phyloP scores from a whole-genome alignment of 495 filamentous ascomycete genomes.

The Chlorociboria aeruginascens region DNA sequence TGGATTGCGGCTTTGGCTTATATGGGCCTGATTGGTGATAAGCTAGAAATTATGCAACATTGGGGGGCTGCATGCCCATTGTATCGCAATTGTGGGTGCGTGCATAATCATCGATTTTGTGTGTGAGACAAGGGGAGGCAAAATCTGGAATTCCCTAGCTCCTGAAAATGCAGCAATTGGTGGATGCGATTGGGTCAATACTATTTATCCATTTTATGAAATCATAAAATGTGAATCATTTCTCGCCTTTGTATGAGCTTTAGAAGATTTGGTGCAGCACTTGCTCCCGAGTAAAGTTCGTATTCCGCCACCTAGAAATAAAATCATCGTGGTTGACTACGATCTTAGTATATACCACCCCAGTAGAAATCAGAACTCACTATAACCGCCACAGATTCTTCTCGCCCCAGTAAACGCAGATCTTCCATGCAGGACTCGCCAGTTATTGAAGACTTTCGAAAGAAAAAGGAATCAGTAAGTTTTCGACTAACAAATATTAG shows the following conservation, averaged over 20 bases:
- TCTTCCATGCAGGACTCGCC: constrained; percentile 82
- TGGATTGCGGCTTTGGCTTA: too few relatives aligned
- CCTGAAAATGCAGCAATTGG: too few relatives aligned
- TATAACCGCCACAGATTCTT: constrained; percentile 81
- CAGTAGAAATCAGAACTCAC: constrained; percentile 34
- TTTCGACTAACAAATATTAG: not conserved
- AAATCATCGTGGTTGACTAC: constrained; percentile 76
- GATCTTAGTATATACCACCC: constrained; percentile 13
- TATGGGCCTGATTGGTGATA: too few relatives aligned
- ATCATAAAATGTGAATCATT: too few relatives aligned
- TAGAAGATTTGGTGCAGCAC: constrained; percentile 30
- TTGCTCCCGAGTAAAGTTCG: constrained; percentile 46
- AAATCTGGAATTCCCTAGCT: too few relatives aligned
- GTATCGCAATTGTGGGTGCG: too few relatives aligned
- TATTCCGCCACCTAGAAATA: constrained; percentile 61
- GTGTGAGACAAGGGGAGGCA: too few relatives aligned
- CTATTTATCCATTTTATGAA: too few relatives aligned
- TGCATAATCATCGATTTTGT: too few relatives aligned
- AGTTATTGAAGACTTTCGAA: constrained; percentile 76
- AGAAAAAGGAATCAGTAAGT: not conserved
- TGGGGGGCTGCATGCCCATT: too few relatives aligned
- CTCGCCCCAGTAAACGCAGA: constrained; percentile 69
- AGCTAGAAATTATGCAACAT: too few relatives aligned
- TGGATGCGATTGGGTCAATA: too few relatives aligned
- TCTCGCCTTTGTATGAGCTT: not conserved